These are phyloP conservation scores for Lachnellula occidentalis DNA, from an alignment of 2,329 filamentous ascomycete species.

Conservation along the genomic window DNA sequence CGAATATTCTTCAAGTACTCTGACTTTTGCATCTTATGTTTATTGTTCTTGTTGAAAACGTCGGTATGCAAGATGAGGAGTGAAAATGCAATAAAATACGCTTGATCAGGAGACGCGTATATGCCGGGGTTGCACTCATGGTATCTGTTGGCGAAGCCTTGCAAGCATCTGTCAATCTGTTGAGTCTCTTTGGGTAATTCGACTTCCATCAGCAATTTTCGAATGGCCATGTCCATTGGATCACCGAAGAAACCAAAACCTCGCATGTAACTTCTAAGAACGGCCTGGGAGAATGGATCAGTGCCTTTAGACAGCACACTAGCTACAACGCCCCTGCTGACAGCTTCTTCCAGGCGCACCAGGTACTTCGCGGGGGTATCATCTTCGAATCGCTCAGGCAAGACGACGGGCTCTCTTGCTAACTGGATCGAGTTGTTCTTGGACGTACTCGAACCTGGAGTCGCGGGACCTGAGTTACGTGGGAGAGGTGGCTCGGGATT, in stretches of 20 bases:
- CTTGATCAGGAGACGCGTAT: constrained; percentile 83
- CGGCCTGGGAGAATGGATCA: constrained; percentile 76
- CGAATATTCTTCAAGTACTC: constrained; percentile 95
- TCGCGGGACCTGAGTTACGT: constrained; percentile 64
- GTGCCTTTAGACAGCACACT: constrained; percentile 79
- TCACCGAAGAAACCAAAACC: constrained; percentile 94
- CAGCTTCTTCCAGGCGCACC: constrained; percentile 70
- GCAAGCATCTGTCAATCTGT: constrained; percentile 90
- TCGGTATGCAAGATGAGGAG: constrained; percentile 95
- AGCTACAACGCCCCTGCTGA: constrained; percentile 78
- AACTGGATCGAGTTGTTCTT: constrained; percentile 82
- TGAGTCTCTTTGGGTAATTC: constrained; percentile 96
- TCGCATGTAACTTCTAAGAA: constrained; percentile 90
- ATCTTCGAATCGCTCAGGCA: constrained; percentile 77
- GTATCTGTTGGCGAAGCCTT: constrained; percentile 93
- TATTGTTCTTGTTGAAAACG: constrained; percentile 99
- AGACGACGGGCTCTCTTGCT: constrained; percentile 60
- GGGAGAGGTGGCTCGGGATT: constrained; percentile 66
- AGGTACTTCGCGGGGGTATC: constrained; percentile 90
- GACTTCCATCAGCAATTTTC: constrained; percentile 93
- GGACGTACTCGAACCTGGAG: constrained; percentile 64
- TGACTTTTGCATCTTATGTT: constrained; percentile 94
- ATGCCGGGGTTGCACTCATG: constrained; percentile 98
- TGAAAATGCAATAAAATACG: constrained; percentile 98
- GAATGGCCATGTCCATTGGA: constrained; percentile 95